These are phyloP conservation scores for Cylindrotheca fusiformis DNA, from an alignment of 108 stramenopile species.

Conservation along the genomic window DNA sequence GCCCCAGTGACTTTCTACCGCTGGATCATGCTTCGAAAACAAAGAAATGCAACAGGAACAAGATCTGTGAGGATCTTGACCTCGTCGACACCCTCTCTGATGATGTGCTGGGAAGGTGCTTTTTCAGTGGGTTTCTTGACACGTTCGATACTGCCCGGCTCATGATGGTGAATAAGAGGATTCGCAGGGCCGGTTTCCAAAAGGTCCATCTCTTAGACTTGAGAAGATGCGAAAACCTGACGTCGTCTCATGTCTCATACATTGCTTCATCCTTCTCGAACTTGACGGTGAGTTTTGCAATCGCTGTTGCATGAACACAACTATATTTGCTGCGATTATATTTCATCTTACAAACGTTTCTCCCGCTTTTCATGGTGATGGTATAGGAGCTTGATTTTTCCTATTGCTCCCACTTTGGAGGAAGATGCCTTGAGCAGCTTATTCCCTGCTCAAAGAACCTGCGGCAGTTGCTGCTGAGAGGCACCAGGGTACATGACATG, in stretches of 20 bases:
- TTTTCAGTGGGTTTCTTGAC: constrained; percentile 17
- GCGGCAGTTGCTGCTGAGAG: neutral
- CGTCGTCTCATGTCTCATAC: neutral
- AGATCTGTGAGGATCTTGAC: too few relatives aligned
- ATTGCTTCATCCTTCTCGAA: constrained; percentile 4
- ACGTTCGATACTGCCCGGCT: constrained; percentile 11
- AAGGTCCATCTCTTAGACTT: constrained; percentile 2
- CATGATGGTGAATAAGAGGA: neutral
- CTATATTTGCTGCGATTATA: too few relatives aligned
- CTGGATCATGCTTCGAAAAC: too few relatives aligned
- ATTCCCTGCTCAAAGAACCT: neutral
- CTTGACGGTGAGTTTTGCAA: constrained; percentile 14
- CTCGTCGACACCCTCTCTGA: neutral
- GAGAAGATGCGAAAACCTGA: neutral
- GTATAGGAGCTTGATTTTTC: constrained; percentile 4
- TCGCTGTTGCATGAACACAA: too few relatives aligned
- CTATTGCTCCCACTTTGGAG: constrained; percentile 11
- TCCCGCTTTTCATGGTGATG: neutral
- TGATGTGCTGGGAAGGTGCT: constrained; percentile 15
- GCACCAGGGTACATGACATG: neutral
- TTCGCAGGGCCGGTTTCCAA: neutral
- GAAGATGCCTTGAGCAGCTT: neutral
- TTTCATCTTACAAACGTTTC: neutral
- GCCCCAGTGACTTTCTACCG: constrained; percentile 13
- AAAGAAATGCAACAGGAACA: too few relatives aligned